These are phyloP conservation scores for Pittosporum tobira DNA, from an alignment of 129 eudicot genomes.

Conservation along the genomic window DNA sequence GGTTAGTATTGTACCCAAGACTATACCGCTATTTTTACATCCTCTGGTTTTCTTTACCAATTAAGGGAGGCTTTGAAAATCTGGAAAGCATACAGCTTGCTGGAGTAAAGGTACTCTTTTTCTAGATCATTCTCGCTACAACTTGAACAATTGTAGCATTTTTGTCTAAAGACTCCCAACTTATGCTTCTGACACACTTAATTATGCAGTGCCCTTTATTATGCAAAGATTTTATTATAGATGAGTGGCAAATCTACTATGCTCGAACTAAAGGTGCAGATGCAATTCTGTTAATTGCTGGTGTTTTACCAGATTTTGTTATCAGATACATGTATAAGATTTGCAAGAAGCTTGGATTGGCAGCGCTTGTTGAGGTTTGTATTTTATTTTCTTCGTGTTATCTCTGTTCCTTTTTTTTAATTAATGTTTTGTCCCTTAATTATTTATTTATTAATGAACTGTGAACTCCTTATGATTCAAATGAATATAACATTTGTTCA, in stretches of 20 bases:
- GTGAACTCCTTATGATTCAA: too few species aligned
- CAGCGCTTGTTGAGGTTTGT: constrained; percentile 91
- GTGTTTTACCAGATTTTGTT: constrained; percentile 80
- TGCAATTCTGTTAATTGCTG: constrained; percentile 87
- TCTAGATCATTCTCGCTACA: not conserved
- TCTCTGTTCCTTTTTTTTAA: too few species aligned
- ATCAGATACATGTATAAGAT: constrained; percentile 70
- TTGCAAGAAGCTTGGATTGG: constrained; percentile 72
- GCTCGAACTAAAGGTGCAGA: constrained; percentile 95
- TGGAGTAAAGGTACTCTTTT: constrained; percentile 64
- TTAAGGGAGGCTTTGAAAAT: constrained; percentile 88
- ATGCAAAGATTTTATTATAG: constrained; percentile 95
- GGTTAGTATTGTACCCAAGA: not conserved
- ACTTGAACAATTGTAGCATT: not conserved
- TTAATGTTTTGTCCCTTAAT: too few species aligned
- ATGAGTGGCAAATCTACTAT: constrained; percentile 88
- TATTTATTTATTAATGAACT: too few species aligned
- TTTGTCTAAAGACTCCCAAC: not conserved
- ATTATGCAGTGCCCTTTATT: constrained; percentile 81
- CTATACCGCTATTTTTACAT: not conserved
- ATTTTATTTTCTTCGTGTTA: too few species aligned
- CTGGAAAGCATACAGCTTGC: constrained; percentile 70
- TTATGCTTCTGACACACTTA: constrained; percentile 13
- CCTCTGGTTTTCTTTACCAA: constrained; percentile 10
- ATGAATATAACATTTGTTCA: too few species aligned